Percentiles rank a stretch among this genome's conserved stretches.
Evolutionary conservation across 495 filamentous ascomycete genomes (phyloP).

Genomic region (Parmelia sp.): DNA sequence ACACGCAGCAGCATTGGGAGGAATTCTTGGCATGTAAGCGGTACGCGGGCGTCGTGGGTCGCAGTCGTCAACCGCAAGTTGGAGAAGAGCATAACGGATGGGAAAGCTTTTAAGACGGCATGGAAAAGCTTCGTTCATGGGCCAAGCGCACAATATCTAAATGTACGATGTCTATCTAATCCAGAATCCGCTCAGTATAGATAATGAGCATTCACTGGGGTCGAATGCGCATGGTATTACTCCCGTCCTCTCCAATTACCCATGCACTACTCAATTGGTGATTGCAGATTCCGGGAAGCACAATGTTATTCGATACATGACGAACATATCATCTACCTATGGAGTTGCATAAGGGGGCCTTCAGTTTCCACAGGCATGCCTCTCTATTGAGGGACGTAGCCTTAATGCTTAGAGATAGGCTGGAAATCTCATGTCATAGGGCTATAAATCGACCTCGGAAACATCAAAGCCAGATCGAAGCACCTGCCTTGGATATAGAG

Average conservation of each 20-base stretch:
- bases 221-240: too few relatives aligned
- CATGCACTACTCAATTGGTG: neutral
- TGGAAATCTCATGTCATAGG: neutral
- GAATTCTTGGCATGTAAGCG: neutral
- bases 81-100: neutral
- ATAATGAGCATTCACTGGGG: neutral
- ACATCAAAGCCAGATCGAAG: constrained; percentile 35
- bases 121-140: too few relatives aligned
- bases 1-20: neutral
- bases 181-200: neutral
- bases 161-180: neutral
- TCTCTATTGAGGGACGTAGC: neutral
- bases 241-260: too few relatives aligned
- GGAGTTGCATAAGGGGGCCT: neutral
- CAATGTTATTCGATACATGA: neutral
- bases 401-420: neutral
- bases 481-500: constrained; percentile 55
- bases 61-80: neutral
- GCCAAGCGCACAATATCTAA: neutral
- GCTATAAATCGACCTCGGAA: neutral
- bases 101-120: too few relatives aligned
- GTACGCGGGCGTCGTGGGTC: neutral
- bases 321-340: neutral
- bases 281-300: neutral
- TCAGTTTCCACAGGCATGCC: neutral